Evolutionary conservation across 2,329 filamentous ascomycete genomes (phyloP).

Genomic region (Aspergillus sp.): DNA sequence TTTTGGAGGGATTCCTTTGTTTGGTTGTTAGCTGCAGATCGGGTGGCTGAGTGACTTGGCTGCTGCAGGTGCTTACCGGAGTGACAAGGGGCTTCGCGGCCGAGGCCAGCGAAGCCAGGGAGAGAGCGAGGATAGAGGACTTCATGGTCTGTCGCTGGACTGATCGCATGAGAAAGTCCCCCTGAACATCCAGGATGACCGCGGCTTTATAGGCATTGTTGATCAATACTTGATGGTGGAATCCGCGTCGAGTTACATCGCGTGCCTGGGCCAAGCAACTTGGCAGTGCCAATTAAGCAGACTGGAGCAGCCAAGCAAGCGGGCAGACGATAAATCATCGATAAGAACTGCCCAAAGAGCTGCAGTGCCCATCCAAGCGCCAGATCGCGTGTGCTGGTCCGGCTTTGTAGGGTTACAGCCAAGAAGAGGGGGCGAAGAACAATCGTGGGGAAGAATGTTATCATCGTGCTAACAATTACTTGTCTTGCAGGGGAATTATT

Average conservation of each 20-base stretch:
- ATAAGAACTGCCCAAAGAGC: slow-evolving; percentile 12
- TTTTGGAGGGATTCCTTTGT: not conserved
- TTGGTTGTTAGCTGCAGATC: not conserved
- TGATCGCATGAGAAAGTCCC: no score
- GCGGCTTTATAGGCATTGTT: not conserved
- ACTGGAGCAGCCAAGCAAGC: slow-evolving; percentile 6
- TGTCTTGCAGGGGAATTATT: not conserved
- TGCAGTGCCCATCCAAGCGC: not conserved
- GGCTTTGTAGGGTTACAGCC: slow-evolving; percentile 2
- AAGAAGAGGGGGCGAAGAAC: not conserved
- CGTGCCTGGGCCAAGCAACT: slow-evolving; percentile 7
- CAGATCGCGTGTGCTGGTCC: not conserved
- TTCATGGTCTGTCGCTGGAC: slow-evolving; percentile 4
- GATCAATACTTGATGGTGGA: not conserved
- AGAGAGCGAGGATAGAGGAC: slow-evolving; percentile 6
- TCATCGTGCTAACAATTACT: not conserved
- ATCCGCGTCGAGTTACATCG: slow-evolving; percentile 15
- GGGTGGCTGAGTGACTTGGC: not conserved
- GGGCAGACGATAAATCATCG: not conserved
- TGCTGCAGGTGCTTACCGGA: slow-evolving; percentile 1
- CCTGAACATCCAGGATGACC: not conserved
- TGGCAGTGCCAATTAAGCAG: slow-evolving; percentile 2
- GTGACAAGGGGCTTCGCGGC: slow-evolving; percentile 7
- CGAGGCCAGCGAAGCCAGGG: slow-evolving; percentile 13
- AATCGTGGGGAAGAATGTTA: not conserved